A percentile compares a stretch with the other conserved stretches of the same genome.
phyloP scores from a whole-genome alignment of 352 stramenopile species.

The Globisporangium spinosum region DNA sequence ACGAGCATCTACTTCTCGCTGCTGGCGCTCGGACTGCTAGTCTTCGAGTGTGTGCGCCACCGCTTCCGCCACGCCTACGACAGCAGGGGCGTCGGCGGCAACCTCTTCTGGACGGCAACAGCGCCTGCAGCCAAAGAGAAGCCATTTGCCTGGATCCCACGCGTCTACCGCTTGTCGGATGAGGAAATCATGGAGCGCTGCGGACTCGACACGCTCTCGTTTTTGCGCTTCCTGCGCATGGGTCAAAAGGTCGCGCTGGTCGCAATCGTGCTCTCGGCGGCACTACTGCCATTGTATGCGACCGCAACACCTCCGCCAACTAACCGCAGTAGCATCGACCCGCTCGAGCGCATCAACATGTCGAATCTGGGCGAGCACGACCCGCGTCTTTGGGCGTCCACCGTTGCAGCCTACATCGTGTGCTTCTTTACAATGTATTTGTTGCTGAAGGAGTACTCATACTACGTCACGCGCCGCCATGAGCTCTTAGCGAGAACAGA shows the following conservation, averaged over 20 bases:
- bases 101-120: conserved; percentile 27
- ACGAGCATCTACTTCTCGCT: conserved; percentile 63
- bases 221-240: conserved; percentile 66
- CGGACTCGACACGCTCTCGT: conserved; percentile 72
- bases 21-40: conserved; percentile 38
- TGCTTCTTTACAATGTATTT: conserved; percentile 52
- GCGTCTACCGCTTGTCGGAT: conserved; percentile 42
- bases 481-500: conserved; percentile 49
- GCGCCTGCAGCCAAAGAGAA: neutral
- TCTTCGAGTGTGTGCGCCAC: conserved; percentile 59
- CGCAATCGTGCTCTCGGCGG: conserved; percentile 43
- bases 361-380: conserved; percentile 58
- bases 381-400: conserved; percentile 59
- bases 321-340: conserved; percentile 32
- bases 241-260: conserved; percentile 67
- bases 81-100: conserved; percentile 30
- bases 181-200: conserved; percentile 67
- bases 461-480: conserved; percentile 61
- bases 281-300: conserved; percentile 71
- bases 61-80: conserved; percentile 59
- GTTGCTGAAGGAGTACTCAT: conserved; percentile 55
- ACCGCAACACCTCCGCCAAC: conserved; percentile 31
- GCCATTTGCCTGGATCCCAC: conserved; percentile 52
- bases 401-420: conserved; percentile 49
- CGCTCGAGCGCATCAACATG: conserved; percentile 67